Percentiles rank a stretch among this genome's conserved stretches.
phyloP scores from a whole-genome alignment of 2,329 filamentous ascomycete genomes.

The Pseudogymnoascus sp. region DNA sequence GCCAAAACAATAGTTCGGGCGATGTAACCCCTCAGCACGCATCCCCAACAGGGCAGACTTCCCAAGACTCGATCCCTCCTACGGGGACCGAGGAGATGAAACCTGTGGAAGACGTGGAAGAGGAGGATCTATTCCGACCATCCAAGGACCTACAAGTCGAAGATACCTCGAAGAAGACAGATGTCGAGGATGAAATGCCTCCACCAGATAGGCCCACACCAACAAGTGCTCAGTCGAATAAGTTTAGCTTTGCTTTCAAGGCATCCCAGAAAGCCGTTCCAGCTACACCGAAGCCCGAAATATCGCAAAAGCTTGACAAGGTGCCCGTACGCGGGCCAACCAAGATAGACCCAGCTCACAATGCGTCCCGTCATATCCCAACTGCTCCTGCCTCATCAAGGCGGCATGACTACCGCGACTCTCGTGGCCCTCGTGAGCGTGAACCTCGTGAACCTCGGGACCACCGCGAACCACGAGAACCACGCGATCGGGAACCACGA shows the following conservation, averaged over 20 bases:
- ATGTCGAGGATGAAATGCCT: slow-evolving; percentile 43
- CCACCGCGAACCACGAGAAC: not conserved
- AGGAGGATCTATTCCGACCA: slow-evolving; percentile 47
- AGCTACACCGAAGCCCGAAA: slow-evolving; percentile 52
- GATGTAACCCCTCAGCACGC: slow-evolving; percentile 26
- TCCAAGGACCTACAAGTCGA: slow-evolving; percentile 59
- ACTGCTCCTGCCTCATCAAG: slow-evolving; percentile 47
- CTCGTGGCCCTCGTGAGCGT: slow-evolving; percentile 15
- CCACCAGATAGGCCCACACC: slow-evolving; percentile 44
- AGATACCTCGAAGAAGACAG: slow-evolving; percentile 44
- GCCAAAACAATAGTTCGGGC: slow-evolving; percentile 33
- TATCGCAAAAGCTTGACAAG: slow-evolving; percentile 61
- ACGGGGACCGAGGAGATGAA: slow-evolving; percentile 25
- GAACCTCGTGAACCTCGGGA: not conserved
- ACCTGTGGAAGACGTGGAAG: slow-evolving; percentile 25
- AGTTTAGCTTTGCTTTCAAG: slow-evolving; percentile 94
- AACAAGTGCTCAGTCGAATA: slow-evolving; percentile 43
- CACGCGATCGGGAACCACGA: not conserved
- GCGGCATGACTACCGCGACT: slow-evolving; percentile 15
- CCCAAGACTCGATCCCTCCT: slow-evolving; percentile 17
- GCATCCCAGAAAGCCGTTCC: slow-evolving; percentile 52
- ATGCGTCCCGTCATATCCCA: slow-evolving; percentile 35
- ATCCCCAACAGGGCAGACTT: slow-evolving; percentile 25
- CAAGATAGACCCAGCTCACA: slow-evolving; percentile 1
- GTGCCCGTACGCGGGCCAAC: slow-evolving; percentile 18